Conservation (phyloP, 768 basidiomycete genomes). For the Kockovaella imperatae region DNA sequence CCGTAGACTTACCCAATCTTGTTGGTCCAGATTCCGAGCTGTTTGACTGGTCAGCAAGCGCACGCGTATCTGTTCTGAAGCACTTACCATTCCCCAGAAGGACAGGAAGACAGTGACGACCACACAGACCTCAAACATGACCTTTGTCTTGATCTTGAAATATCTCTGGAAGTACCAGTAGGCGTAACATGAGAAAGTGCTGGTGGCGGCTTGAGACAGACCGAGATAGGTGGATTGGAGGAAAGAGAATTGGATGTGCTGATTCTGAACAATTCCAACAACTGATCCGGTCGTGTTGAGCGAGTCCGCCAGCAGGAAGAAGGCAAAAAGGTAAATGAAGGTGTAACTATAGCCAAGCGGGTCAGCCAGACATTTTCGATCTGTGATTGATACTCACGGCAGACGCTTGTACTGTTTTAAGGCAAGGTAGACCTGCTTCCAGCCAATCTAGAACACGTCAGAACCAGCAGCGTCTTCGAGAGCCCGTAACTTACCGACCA, state of each 20-base stretch:
- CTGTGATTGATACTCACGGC: conserved; percentile 56
- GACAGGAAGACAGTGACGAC: conserved; percentile 69
- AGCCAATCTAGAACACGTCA: conserved; percentile 49
- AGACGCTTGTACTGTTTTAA: conserved; percentile 58
- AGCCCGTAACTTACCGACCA: conserved; percentile 44
- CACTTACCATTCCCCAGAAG: conserved; percentile 49
- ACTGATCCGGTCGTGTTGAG: conserved; percentile 70
- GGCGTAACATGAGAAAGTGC: conserved; percentile 49
- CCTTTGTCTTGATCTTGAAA: conserved; percentile 50
- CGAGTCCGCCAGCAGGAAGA: conserved; percentile 72
- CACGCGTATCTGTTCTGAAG: neutral
- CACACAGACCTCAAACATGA: conserved; percentile 61
- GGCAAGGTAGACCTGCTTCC: conserved; percentile 60
- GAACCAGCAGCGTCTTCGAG: neutral
- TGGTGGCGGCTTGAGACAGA: conserved; percentile 65
- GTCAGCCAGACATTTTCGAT: neutral
- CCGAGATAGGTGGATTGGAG: conserved; percentile 72
- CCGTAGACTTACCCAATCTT: conserved; percentile 55
- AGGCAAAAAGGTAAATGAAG: conserved; percentile 65
- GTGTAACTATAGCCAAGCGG: conserved; percentile 52
- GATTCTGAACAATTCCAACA: conserved; percentile 63
- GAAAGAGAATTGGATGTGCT: conserved; percentile 67
- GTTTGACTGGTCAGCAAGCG: conserved; percentile 51
- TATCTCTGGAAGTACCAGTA: conserved; percentile 79
- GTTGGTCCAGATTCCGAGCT: conserved; percentile 67